Base-by-base conservation (phyloP, 176 grass and related monocot genomes). In the Rhipidocladum racemiflorum region DNA sequence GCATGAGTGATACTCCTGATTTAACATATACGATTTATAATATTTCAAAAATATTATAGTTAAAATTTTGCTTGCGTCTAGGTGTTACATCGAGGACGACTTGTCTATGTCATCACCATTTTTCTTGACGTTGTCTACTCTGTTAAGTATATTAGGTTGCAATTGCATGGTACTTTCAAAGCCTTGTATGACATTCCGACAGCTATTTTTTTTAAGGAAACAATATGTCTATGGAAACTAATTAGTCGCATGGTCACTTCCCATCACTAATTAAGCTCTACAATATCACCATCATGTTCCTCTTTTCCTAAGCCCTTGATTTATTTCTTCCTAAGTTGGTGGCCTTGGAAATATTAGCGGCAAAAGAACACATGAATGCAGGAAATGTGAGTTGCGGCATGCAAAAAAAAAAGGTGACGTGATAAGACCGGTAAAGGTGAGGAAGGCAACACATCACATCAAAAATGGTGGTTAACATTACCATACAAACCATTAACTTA, bases 381-480 rank as follows among this genome's bases (percentile, higher is more conserved):
- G 55, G 35, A 17, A 25, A 27, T 15, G 18, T 66, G 38, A 68
- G 65, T 43, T 18, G 9, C 17, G 8, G 32, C 50, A 14, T 15
- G 50, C 10, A 55, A 45, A 71, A 54, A 78, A 78, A 20, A 6
- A 10, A 78, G 29, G 76, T 45, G 18, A 81, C 11, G 20, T 61
- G 66, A 61, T 34, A 24, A 35, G 28, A 7, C 9, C 9, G 17
- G 17, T 17, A 6, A 61, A 25, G 56, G 28, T 38, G 29, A 63
- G 68, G 28, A 73, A 63, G 80, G 20, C 21, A 7, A 15, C 16
- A 12, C 40, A 63, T 73, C 80, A 50, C 42, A 50, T 83, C 55
- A 14, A 49, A 49, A 69, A 73, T 35, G 57, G 80, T 73, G 68
- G 68, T 23, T 72, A 72, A 62, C 68, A 32, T 21, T 40, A 73